Conservation (phyloP, 495 filamentous ascomycete species). For the Xylaria sp. region DNA sequence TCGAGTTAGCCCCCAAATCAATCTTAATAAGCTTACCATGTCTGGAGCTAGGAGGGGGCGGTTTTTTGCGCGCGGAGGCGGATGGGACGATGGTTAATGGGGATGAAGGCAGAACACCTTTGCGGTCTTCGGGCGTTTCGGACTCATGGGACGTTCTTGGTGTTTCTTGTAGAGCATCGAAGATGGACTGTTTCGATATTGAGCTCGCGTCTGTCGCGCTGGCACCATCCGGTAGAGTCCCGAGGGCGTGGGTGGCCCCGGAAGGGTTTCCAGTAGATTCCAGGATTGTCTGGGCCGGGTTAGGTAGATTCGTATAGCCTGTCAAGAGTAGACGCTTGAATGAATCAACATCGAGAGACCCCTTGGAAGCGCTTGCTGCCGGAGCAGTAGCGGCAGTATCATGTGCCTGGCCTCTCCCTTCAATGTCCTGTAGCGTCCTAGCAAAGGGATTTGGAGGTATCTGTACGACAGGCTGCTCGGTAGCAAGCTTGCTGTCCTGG, state of each 20-base stretch:
- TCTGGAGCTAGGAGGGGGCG: slow-evolving; percentile 66
- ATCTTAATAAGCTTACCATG: slow-evolving; percentile 72
- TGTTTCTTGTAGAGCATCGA: slow-evolving; percentile 50
- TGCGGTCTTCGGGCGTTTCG: slow-evolving; percentile 48
- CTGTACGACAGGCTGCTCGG: slow-evolving; percentile 22
- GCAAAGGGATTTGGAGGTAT: slow-evolving; percentile 59
- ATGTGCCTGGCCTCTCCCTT: slow-evolving; percentile 35
- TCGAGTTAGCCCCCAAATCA: slow-evolving; percentile 39
- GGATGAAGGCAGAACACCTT: slow-evolving; percentile 43
- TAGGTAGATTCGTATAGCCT: slow-evolving; percentile 52
- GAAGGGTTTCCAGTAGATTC: slow-evolving; percentile 5
- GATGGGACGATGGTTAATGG: slow-evolving; percentile 33
- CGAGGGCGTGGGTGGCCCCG: slow-evolving; percentile 1
- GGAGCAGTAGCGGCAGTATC: slow-evolving; percentile 21
- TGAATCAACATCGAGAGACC: slow-evolving; percentile 65
- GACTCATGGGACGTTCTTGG: slow-evolving; percentile 56
- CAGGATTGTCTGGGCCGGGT: slow-evolving; percentile 17
- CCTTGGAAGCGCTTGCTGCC: slow-evolving; percentile 38
- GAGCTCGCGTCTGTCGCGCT: slow-evolving; percentile 57
- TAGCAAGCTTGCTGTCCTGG: slow-evolving; percentile 15
- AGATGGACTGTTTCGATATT: slow-evolving; percentile 54
- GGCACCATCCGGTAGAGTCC: slow-evolving; percentile 45
- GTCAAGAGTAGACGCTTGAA: slow-evolving; percentile 68
- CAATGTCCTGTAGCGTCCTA: slow-evolving; percentile 55
- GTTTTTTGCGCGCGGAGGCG: slow-evolving; percentile 44